Evolutionary conservation across 179 eudicot genomes (phyloP), one percentile per base, ranked within the genome.

Genomic region (Spergularia azorica): DNA sequence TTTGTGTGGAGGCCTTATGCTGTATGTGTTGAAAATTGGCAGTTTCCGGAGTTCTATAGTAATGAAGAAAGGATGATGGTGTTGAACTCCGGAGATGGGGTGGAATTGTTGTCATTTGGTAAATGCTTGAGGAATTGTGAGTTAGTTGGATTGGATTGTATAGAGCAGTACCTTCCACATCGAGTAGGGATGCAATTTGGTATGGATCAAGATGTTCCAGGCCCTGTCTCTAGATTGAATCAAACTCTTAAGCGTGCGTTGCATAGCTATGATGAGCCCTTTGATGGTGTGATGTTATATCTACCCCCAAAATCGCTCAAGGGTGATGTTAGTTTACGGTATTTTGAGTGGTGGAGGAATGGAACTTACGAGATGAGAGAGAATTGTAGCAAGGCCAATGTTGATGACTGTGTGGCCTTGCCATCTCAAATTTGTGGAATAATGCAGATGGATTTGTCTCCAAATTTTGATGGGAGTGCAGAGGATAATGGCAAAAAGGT

Each of bases 161-260:
- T 55, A 10, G 84, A 82, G 76, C 72, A 76, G 2, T 87, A 87
- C 73, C 41, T 17, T 1, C 90, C 90, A 26, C 87, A 87, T 38
- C 63, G 89, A 4, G 86, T 84, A 36, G 81, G 84, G 1, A 77
- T 81, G 84, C 89, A 84, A 54, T 85, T 89, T 61, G 88, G 90
- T 4, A 10, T 78, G 43, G 87, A 83, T 79, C 88, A 86, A 65
- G 89, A 84, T 63, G 46, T 85, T 72, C 88, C 83, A 12, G 58
- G 58, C 58, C 60, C 67, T 38, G 20, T 58, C 12, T 41, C 66
- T 43, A 26, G 74, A 51, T 56, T 36, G 48, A 41, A 68, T 14
- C 21, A 54, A 3, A 17, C 6, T 32, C 8, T 43, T 2, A 68
- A 76, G 16, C 51, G 9, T 43, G 80, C 78, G 15, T 75, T 83